Evolutionary conservation across 306 rosid species (phyloP), one percentile per base, ranked within the genome.

Genomic region (Vigna reflexopilosa): DNA sequence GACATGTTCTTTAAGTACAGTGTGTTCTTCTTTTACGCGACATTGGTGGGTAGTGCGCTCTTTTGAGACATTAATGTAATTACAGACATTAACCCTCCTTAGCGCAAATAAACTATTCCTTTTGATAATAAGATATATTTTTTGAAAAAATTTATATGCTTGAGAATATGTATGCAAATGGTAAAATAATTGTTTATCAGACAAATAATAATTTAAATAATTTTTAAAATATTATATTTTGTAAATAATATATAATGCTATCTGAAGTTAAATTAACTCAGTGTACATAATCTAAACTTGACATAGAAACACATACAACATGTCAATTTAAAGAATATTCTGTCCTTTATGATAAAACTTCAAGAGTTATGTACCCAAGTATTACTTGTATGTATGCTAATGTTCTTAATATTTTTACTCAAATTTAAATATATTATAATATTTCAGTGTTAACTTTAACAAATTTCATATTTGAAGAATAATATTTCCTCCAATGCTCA

Each of bases 61-160:
- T 65, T 63, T 63, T 36, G 26, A 36, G 69, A 34, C 69, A 65
- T 66, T 40, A 19, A 28, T 66, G 30, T 66, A 10, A 40, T 11
- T 19, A 66, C 2, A 66, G 10, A 19, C 32, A 19, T 66, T 66
- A 66, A 17, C 4, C 34, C 34, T 66, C 10, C 5, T 19, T 40
- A 12, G 17, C 30, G 17, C 28, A 36, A 36, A 34, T 34, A 34
- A 34, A 34, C 38, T 34, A 5, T 30, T 30, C 4, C 2, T 2
- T 26, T 26, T 26, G 28, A 30, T 30, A 30, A 30, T 30, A 30
- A 30, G 4, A 30, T 30, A 3, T 20, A 20, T 20, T 20, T 20
- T 20, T 20, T 20, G 1, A 20, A 20, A 20, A 20, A 20, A 20
- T 20, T 30, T 30, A 56, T 55, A 19, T 55, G 10, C 20, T 56